Conservation (phyloP, 2,329 filamentous ascomycete species). For the Ambrosiella beaveri region DNA sequence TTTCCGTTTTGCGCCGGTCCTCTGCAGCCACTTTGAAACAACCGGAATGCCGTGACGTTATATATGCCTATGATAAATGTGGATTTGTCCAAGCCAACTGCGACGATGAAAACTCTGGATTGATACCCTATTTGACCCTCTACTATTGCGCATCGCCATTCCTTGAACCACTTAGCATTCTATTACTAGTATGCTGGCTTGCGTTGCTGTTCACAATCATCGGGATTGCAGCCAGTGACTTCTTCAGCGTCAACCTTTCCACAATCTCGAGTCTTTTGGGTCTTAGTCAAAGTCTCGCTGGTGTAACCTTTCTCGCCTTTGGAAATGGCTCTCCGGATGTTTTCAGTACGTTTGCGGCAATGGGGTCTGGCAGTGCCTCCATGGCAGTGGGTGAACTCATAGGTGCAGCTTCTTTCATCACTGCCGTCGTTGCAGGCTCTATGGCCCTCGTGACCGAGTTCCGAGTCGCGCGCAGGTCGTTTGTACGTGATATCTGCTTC, state of each 20-base stretch:
- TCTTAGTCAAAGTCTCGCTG: conserved; percentile 88
- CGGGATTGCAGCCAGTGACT: conserved; percentile 93
- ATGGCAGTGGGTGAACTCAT: conserved; percentile 90
- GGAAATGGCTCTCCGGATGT: conserved; percentile 97
- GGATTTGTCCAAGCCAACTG: conserved; percentile 71
- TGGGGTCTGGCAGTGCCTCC: conserved; percentile 93
- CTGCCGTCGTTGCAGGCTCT: conserved; percentile 83
- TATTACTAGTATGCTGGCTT: conserved; percentile 64
- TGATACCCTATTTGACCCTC: conserved; percentile 72
- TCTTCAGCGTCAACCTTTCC: conserved; percentile 92
- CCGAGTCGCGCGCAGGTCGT: conserved; percentile 73
- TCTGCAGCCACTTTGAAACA: background rate
- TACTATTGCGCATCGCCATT: conserved; percentile 70
- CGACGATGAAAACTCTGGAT: conserved; percentile 71
- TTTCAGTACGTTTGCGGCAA: conserved; percentile 95
- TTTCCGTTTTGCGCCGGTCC: background rate
- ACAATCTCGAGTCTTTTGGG: conserved; percentile 80
- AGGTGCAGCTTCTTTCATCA: conserved; percentile 89
- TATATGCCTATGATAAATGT: conserved; percentile 64
- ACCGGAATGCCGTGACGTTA: conserved; percentile 58
- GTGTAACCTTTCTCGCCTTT: conserved; percentile 90
- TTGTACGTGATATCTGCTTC: conserved; percentile 80
- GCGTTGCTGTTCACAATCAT: conserved; percentile 88
- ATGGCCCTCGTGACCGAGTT: conserved; percentile 97
- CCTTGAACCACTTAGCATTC: conserved; percentile 61